A percentile compares a stretch with the other conserved stretches of the same genome.
These are phyloP conservation scores for Candida ortonii DNA, from an alignment of 805 yeast species.

Conservation along the genomic window DNA sequence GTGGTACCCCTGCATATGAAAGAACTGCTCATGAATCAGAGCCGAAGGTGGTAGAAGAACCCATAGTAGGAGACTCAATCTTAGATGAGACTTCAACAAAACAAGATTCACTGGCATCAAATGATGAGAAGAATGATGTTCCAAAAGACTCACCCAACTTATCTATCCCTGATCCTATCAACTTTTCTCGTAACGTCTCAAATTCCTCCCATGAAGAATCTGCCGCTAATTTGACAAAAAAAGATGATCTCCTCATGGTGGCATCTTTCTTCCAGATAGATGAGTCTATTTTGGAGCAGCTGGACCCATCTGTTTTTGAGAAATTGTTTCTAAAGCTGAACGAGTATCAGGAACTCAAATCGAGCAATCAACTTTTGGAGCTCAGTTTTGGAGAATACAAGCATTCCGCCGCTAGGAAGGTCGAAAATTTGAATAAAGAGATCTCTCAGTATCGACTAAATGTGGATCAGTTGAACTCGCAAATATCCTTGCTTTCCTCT, in stretches of 20 bases:
- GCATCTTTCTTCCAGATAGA: constrained; percentile 37
- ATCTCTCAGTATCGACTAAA: constrained; percentile 23
- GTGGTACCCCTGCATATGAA: too few species aligned
- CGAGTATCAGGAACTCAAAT: constrained; percentile 36
- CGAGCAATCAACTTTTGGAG: constrained; percentile 36
- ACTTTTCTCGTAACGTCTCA: too few species aligned
- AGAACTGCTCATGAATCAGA: too few species aligned
- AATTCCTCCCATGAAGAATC: too few species aligned
- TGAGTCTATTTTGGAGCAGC: constrained; percentile 16
- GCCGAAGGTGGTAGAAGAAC: too few species aligned
- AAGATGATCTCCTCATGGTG: constrained; percentile 22
- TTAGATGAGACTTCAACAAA: too few species aligned
- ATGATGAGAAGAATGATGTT: too few species aligned
- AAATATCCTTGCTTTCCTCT: constrained; percentile 18
- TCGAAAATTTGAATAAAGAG: constrained; percentile 33
- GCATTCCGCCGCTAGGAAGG: constrained; percentile 32
- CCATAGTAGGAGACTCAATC: too few species aligned
- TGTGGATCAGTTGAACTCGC: constrained; percentile 22
- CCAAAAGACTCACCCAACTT: too few species aligned
- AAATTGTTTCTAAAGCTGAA: constrained; percentile 31
- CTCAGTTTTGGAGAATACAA: constrained; percentile 41
- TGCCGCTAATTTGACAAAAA: too few species aligned
- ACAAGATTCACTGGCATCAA: too few species aligned
- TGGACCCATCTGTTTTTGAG: constrained; percentile 23
- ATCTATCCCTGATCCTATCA: too few species aligned